Evolutionary conservation across 176 grass and related monocot species (phyloP), one percentile per base, ranked within the genome.

Genomic region (Otatea glauca): DNA sequence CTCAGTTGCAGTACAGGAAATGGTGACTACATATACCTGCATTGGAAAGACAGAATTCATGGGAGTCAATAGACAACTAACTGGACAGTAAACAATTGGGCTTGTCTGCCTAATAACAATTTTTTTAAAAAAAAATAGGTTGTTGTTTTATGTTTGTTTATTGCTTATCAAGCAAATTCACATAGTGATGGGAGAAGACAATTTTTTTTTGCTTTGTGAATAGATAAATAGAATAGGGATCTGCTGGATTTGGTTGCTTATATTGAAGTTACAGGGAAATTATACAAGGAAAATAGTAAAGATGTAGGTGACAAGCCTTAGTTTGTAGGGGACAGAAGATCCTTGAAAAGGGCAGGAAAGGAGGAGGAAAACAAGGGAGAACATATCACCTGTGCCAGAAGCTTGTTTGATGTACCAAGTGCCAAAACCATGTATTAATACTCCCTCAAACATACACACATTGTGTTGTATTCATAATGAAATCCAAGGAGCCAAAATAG

Each of bases 271-370:
- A 14, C 41, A 61, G 16, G n/a, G 45, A 59, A 75, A 74, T 37
- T 60, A 56, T 44, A 27, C 5, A 54, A 41, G 7, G 9, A 37
- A 67, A 81, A 59, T 68, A 74, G 49, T 68, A 70, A 83, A 85
- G 13, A 75, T 65, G 13, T 49, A 64, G 51, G 55, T 65, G 66
- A 55, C 70, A 64, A 63, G 27, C 43, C 3, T 79, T 80, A 60
- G 56, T 85, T 76, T 87, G 72, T 41, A 84, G 90, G 84, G 66
- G 84, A 84, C 90, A 92, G 27, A 54, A 63, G 74, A 84, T 86
- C 87, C 90, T 72, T 84, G 76, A 87, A 92, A 89, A 81, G 70
- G 37, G 87, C 90, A 81, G 86, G 79, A 89, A 78, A 89, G 54
- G 60, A 83, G 90, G 78, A 92, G 90, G 68, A 84, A 92, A 89